Percentiles rank a stretch among this genome's conserved stretches.
These are phyloP conservation scores for Brettanomyces sp. DNA, from an alignment of 805 yeast genomes.

Conservation along the genomic window DNA sequence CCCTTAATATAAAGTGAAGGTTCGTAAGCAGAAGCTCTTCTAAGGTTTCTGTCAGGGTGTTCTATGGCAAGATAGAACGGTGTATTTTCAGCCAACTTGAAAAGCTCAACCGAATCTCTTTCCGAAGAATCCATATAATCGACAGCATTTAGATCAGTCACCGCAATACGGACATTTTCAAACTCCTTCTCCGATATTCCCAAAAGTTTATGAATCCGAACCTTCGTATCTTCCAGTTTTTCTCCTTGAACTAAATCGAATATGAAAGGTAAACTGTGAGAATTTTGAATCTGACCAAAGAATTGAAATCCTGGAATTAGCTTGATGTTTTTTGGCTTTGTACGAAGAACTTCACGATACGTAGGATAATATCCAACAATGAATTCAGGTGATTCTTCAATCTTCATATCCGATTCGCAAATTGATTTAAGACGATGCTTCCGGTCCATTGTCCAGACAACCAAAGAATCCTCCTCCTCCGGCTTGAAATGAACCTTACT, in stretches of 20 bases:
- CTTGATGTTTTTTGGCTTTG: constrained; percentile 21
- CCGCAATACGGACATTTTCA: constrained; percentile 60
- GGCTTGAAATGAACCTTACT: constrained; percentile 43
- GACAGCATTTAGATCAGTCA: constrained; percentile 31
- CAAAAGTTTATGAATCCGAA: constrained; percentile 56
- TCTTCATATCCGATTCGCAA: constrained; percentile 26
- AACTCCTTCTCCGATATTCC: constrained; percentile 79
- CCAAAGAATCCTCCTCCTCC: constrained; percentile 35
- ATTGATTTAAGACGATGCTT: constrained; percentile 22
- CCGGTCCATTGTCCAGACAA: constrained; percentile 47
- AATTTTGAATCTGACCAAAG: constrained; percentile 51
- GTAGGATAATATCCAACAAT: constrained; percentile 40
- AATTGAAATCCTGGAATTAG: constrained; percentile 69
- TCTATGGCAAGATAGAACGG: constrained; percentile 58
- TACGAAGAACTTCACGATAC: constrained; percentile 12
- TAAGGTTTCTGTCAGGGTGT: constrained; percentile 74
- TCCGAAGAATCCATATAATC: constrained; percentile 37
- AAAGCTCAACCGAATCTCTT: constrained; percentile 47
- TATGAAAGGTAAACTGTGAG: constrained; percentile 81
- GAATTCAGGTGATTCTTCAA: constrained; percentile 32
- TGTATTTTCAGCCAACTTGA: constrained; percentile 33
- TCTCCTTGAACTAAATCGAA: constrained; percentile 68
- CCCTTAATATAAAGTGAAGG: constrained; percentile 52
- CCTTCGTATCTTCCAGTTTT: constrained; percentile 47
- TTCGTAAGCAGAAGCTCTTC: constrained; percentile 40